Conservation (phyloP, 306 rosid genomes). For the Abrus pulchellus region DNA sequence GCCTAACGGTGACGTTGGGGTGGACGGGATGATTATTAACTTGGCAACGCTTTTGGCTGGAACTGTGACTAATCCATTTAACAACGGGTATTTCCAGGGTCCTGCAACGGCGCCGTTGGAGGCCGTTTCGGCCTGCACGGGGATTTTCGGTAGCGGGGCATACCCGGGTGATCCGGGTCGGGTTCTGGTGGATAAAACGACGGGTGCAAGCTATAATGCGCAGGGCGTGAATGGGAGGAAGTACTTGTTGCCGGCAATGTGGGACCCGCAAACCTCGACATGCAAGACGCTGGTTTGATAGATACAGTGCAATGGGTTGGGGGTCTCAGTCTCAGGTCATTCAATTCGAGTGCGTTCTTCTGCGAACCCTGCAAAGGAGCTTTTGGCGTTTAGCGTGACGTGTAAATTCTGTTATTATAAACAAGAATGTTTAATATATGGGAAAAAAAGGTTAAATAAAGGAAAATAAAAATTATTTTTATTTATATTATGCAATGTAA, state of each 20-base stretch:
- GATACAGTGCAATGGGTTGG: not conserved
- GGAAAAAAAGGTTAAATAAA: not conserved
- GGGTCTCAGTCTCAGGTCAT: not conserved
- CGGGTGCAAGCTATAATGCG: conserved; percentile 84
- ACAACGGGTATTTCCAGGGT: conserved; percentile 82
- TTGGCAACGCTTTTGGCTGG: conserved; percentile 84
- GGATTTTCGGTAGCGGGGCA: conserved; percentile 75
- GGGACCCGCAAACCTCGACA: conserved; percentile 72
- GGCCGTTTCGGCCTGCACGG: conserved; percentile 85
- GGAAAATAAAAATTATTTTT: not conserved
- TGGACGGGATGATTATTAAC: conserved; percentile 85
- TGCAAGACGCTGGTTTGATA: conserved; percentile 71
- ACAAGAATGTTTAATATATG: conserved; percentile 1
- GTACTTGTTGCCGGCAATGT: conserved; percentile 84
- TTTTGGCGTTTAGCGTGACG: conserved; percentile 58
- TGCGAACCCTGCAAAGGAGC: conserved; percentile 2
- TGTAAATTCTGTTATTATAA: conserved; percentile 49
- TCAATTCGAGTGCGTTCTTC: not conserved
- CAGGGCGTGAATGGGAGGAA: conserved; percentile 65
- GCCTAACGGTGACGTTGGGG: conserved; percentile 85
- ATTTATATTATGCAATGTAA: not conserved
- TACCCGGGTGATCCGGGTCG: conserved; percentile 83
- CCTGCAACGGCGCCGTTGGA: conserved; percentile 76
- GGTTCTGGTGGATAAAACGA: conserved; percentile 56
- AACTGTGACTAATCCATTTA: conserved; percentile 82